These are phyloP conservation scores for Clavispora phyllophila DNA, from an alignment of 805 yeast species.

Conservation along the genomic window DNA sequence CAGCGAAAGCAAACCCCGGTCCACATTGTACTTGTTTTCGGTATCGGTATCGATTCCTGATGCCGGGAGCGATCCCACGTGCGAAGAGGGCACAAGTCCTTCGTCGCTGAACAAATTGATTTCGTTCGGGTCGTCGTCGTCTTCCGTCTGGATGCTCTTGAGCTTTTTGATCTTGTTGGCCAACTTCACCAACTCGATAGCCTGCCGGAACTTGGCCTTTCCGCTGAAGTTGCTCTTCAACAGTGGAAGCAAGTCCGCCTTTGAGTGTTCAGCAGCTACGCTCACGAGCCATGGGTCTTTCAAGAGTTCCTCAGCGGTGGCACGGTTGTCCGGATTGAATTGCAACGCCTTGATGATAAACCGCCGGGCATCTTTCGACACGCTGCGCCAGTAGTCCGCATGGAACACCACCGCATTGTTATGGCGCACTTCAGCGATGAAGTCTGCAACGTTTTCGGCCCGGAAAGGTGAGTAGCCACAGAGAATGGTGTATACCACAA, in stretches of 20 bases:
- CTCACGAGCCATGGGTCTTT: conserved; percentile 65
- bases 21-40: conserved; percentile 6
- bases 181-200: conserved; percentile 77
- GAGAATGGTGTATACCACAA: conserved; percentile 80
- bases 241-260: conserved; percentile 71
- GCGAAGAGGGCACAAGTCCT: conserved; percentile 13
- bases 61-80: conserved; percentile 8
- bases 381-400: conserved; percentile 77
- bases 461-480: conserved; percentile 93
- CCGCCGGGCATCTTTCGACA: conserved; percentile 73
- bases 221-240: conserved; percentile 81
- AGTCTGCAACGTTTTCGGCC: conserved; percentile 76
- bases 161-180: conserved; percentile 73
- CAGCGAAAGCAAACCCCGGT: conserved; percentile 14
- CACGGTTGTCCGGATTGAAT: conserved; percentile 61
- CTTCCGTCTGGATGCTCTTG: conserved; percentile 54
- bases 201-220: conserved; percentile 76
- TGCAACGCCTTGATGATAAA: conserved; percentile 71
- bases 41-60: conserved; percentile 1
- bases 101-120: conserved; percentile 37
- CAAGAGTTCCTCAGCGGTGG: conserved; percentile 61
- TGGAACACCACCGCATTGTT: conserved; percentile 82
- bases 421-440: conserved; percentile 68
- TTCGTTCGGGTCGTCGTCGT: conserved; percentile 49
- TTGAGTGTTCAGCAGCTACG: conserved; percentile 44